These are phyloP conservation scores for Leccinum barrowsii DNA, from an alignment of 768 basidiomycete species.

Conservation along the genomic window DNA sequence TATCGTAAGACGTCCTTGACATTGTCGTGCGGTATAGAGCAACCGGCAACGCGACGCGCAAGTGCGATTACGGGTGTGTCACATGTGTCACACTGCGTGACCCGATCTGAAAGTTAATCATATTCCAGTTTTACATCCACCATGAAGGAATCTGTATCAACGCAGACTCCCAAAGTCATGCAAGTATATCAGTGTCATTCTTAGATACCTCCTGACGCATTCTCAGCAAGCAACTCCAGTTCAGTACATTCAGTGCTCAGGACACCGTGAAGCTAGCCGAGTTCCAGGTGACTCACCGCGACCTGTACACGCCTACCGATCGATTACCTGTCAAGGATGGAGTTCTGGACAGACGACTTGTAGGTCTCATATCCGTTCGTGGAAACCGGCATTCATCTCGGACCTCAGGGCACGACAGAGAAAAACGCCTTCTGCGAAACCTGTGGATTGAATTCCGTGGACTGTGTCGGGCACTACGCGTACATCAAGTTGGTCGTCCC, in stretches of 20 bases:
- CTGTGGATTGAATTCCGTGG: slow-evolving; percentile 85
- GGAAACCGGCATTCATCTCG: background rate
- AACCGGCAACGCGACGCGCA: slow-evolving; percentile 54
- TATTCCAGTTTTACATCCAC: background rate
- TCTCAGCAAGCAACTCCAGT: slow-evolving; percentile 90
- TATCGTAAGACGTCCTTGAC: slow-evolving; percentile 94
- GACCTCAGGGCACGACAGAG: slow-evolving; percentile 82
- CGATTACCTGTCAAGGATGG: slow-evolving; percentile 87
- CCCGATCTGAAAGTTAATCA: background rate
- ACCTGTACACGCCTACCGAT: slow-evolving; percentile 83
- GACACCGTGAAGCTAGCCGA: slow-evolving; percentile 95
- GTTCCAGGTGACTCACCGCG: slow-evolving; percentile 91
- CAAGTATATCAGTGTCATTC: slow-evolving; percentile 31
- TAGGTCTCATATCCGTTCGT: slow-evolving; percentile 34
- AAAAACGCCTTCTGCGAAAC: slow-evolving; percentile 93
- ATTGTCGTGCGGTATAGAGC: slow-evolving; percentile 51
- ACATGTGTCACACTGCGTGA: slow-evolving; percentile 24
- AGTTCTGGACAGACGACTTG: slow-evolving; percentile 87
- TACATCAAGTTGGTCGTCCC: slow-evolving; percentile 97
- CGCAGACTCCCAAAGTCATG: slow-evolving; percentile 83
- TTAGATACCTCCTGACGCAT: slow-evolving; percentile 6
- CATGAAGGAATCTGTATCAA: slow-evolving; percentile 80
- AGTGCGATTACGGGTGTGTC: slow-evolving; percentile 39
- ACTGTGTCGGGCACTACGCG: slow-evolving; percentile 97
- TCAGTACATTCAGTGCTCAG: slow-evolving; percentile 88